Evolutionary conservation across 106 monocot species (phyloP), one percentile per base, ranked within the genome.

Genomic region (Acorus calamus): DNA sequence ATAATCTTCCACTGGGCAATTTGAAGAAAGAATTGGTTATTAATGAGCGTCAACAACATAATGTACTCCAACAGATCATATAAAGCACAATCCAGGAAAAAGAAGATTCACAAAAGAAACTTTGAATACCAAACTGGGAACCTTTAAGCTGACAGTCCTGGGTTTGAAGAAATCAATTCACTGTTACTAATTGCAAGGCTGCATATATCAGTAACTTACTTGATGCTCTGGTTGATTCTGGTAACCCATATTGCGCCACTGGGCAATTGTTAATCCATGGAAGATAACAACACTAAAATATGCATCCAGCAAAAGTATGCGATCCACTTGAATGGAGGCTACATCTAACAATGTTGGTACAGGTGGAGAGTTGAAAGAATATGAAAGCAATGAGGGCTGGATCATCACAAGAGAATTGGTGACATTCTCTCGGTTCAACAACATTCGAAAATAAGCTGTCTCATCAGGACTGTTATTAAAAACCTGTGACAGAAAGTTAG

Each of bases 401-500:
- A 98, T 91, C 96, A 98, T 98, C 57, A 87, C 91, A 61, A 88
- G 79, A 47, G 96, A 90, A 67, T 98, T 98, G 62, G 83, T 82
- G 56, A 91, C 66, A 54, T 69, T 98, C 70, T 98, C 96, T 11
- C 96, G 77, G 55, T 98, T 98, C 74, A 98, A 81, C 60, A 98
- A 60, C 76, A 98, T 98, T 54, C 91, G 78, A 67, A 98, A 98
- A 83, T 85, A 98, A 47, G 96, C 96, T 55, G 96, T 98, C 73
- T 98, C 96, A 77, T 98, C 96, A 11, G 96, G 96, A 67, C 91
- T 98, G 62, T 98, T 98, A 61, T 98, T 98, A 57, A 98, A 98
- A 70, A 98, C 96, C 94, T 94, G 84, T 14, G 48, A n/a, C 8
- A 73, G 71, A 9, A 71, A 66, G 64, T 11, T 14, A 8, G 12